Conservation (phyloP, 2,329 filamentous ascomycete genomes). For the Colletotrichum sp. region DNA sequence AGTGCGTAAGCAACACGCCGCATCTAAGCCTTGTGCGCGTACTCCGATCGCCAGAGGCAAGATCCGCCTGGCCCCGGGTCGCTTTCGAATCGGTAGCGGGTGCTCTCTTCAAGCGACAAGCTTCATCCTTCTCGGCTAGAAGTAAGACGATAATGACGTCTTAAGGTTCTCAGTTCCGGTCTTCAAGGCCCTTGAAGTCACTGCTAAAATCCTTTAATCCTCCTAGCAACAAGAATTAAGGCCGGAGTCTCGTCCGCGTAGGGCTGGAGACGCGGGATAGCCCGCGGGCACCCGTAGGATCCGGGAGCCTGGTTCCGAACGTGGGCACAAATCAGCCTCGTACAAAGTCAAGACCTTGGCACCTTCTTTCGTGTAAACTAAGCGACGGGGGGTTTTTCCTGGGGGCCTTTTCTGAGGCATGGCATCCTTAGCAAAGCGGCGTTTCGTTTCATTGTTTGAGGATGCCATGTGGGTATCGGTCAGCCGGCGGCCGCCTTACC, state of each 20-base stretch:
- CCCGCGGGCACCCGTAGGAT: not conserved
- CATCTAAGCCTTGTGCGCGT: not conserved
- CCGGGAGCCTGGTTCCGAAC: not conserved
- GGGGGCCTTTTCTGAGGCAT: not conserved
- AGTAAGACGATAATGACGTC: not conserved
- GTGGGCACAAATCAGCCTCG: not conserved
- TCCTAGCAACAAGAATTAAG: not conserved
- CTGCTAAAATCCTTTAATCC: not conserved
- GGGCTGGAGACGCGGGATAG: not conserved
- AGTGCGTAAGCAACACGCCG: not conserved
- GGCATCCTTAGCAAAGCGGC: not conserved
- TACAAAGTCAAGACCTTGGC: not conserved
- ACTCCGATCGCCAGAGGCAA: not conserved
- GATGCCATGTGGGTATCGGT: not conserved
- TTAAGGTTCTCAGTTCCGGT: not conserved
- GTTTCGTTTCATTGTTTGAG: not conserved
- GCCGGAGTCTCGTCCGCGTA: not conserved
- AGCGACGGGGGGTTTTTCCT: not conserved
- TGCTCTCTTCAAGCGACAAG: not conserved
- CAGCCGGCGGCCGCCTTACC: not conserved
- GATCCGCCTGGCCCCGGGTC: not conserved
- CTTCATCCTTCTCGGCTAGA: not conserved
- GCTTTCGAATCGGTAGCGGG: not conserved
- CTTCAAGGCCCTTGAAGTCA: not conserved
- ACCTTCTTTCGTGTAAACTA: not conserved